Conservation (phyloP, 441 rosid species). For the Viola pubescens region DNA sequence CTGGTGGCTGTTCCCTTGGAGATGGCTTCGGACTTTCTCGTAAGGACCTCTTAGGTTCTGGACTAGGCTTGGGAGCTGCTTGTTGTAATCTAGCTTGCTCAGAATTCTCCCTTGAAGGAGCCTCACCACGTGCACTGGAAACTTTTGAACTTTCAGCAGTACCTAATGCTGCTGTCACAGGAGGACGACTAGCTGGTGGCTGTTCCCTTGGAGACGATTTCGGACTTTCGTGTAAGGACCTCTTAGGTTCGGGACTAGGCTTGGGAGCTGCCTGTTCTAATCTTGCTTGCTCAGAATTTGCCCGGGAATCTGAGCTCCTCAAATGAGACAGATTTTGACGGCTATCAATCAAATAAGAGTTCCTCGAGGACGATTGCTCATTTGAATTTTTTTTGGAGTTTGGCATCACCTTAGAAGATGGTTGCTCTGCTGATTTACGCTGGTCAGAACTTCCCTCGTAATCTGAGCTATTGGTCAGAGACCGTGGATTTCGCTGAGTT, state of each 20-base stretch:
- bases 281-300: conserved; percentile 19
- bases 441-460: conserved; percentile 17
- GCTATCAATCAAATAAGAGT: conserved; percentile 18
- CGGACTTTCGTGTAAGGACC: conserved; percentile 14
- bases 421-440: conserved; percentile 22
- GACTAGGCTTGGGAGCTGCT: conserved; percentile 25
- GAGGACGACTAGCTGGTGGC: background rate
- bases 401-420: conserved; percentile 24
- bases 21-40: conserved; percentile 19
- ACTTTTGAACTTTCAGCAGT: too few species aligned
- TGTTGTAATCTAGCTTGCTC: conserved; percentile 22
- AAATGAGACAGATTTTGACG: conserved; percentile 14
- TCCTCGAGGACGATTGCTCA: conserved; percentile 18
- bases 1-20: conserved; percentile 18
- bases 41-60: conserved; percentile 22
- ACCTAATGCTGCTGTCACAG: too few species aligned
- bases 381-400: conserved; percentile 16
- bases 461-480: conserved; percentile 17
- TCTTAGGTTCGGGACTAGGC: conserved; percentile 23
- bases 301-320: conserved; percentile 16
- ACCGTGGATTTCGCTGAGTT: conserved; percentile 14
- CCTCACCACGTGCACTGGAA: too few species aligned
- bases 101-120: conserved; percentile 12
- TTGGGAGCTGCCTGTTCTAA: conserved; percentile 28
- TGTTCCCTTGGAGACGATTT: conserved; percentile 26